phyloP scores from a whole-genome alignment of 106 monocot species.

The Dioscorea dumetorum region DNA sequence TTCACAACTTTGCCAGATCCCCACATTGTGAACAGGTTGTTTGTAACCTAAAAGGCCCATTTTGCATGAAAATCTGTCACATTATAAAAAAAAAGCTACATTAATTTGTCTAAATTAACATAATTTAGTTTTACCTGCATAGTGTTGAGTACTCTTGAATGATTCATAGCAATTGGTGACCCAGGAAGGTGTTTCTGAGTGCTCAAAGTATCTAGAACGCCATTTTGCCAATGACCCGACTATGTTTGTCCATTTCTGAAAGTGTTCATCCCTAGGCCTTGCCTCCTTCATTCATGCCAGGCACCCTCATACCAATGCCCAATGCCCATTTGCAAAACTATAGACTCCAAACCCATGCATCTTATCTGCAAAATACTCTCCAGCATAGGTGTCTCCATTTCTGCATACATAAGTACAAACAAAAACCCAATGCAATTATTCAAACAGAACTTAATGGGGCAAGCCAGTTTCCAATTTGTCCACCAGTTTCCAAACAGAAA shows the following conservation, averaged over 20 bases:
- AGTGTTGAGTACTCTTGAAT: conserved; percentile 86
- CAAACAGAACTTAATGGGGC: no score
- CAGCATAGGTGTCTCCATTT: conserved; percentile 74
- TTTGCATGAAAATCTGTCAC: no score
- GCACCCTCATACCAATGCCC: conserved; percentile 63
- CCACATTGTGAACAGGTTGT: no score
- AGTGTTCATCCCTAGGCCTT: conserved; percentile 66
- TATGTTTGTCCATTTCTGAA: conserved; percentile 60
- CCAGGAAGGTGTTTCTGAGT: conserved; percentile 48
- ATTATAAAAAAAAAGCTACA: no score
- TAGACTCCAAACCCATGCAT: conserved; percentile 75
- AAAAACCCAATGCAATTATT: no score
- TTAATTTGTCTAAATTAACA: no score
- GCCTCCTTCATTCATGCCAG: conserved; percentile 69
- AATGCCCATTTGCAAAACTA: conserved; percentile 60
- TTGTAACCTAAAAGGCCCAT: no score
- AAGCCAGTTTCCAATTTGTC: no score
- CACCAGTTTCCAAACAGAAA: no score
- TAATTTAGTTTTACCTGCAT: conserved; percentile 93
- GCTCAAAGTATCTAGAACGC: conserved; percentile 48
- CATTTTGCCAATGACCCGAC: conserved; percentile 70
- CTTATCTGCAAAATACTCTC: conserved; percentile 81
- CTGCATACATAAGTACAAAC: conserved; percentile 9
- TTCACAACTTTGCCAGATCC: no score
- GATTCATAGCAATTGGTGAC: conserved; percentile 62